Base-by-base conservation (phyloP, 2,329 filamentous ascomycete species). In the Colletotrichum melonis region DNA sequence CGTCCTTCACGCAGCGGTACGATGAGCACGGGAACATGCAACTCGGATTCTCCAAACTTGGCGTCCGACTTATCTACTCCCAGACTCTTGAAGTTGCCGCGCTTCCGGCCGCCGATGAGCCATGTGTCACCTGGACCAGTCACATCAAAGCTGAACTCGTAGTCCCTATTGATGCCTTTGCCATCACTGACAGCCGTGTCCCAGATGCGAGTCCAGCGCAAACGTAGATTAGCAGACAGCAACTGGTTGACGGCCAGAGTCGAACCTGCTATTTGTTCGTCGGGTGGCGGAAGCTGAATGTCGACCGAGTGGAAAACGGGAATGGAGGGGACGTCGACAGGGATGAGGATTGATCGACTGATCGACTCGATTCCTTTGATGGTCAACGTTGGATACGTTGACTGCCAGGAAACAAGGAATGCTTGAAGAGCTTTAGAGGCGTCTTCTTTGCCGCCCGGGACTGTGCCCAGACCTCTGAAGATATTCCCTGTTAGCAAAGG, bases 91-190 rank as follows among this genome's bases (percentile, higher is more conserved):
- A 98, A 97, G 78, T 94, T 93, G 0, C 93, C 94, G 75, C 94
- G 93, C 62, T 94, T 89, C 56, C 93, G 91, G 0, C 95, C 96
- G 26, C 95, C 95, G 3, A 98, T 85, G 1, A 98, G 89, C 96
- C 96, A 98, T 0, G 90, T 88, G 52, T 96, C 95, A 2, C 89
- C 84, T 19, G 92, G 90, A 1, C 92, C 92, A 16, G 91, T 90
- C 26, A 98, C 87, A 76, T 98, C 95, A 81, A 97, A 97, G 76
- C 92, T 91, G 79, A 97, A 97, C 75, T 95, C 91, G 1, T 95
- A 85, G 0, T 86, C 85, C 19, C 74, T 49, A 46, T 72, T 42
- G 38, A 70, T 12, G 19, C 67, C 60, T 58, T 74, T 16, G 75
- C 66, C 69, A 19, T 78, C 65, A 4, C 81, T 71, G 16, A 82